Evolutionary conservation across 2,329 filamentous ascomycete genomes (phyloP), one percentile per base, ranked within the genome.

Genomic region (Fusarium annulatum): DNA sequence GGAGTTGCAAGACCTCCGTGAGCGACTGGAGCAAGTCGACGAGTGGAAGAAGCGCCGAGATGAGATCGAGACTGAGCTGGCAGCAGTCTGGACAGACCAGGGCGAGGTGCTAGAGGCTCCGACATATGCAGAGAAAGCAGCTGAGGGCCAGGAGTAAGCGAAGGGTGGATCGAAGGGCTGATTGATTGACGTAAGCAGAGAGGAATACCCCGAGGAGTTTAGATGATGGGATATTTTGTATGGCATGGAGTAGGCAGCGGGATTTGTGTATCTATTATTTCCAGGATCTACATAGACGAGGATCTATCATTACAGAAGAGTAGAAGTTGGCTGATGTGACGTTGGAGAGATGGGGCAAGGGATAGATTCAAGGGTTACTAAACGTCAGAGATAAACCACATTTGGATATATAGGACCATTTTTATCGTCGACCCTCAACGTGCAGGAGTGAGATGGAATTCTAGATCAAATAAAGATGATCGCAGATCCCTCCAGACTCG

Each of bases 41-140:
- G 88, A 91, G 76, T 97, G 94, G 94, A 94, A 96, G 85, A 84
- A 85, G 73, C 88, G 96, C 57, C 90, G 91, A 41, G 88, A 90
- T 57, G 93, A 95, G 81, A 97, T 99, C 77, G 95, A 98, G 78
- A 83, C 84, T 48, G 96, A 99, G 84, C 85, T 99, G 66, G 90
- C 86, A 33, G 84, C 87, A 73, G 89, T 91, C 43, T 90, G 88
- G 89, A 87, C 88, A 7, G 87, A 89, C 53, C 82, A 86, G 48
- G 87, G 84, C 30, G 87, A 87, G 38, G 79, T 81, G 28, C 78
- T 89, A 49, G 83, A 83, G 21, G 84, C 86, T n/a, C 87, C 88
- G 21, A 80, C 83, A 26, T 88, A 87, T 66, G 78, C 64, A 9
- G 63, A 70, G 49, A 70, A 74, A 41, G 56, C 52, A 34, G 68